Evolutionary conservation across 2,329 filamentous ascomycete species (phyloP), one percentile per base, ranked within the genome.

Genomic region (Pseudogymnoascus sp.): DNA sequence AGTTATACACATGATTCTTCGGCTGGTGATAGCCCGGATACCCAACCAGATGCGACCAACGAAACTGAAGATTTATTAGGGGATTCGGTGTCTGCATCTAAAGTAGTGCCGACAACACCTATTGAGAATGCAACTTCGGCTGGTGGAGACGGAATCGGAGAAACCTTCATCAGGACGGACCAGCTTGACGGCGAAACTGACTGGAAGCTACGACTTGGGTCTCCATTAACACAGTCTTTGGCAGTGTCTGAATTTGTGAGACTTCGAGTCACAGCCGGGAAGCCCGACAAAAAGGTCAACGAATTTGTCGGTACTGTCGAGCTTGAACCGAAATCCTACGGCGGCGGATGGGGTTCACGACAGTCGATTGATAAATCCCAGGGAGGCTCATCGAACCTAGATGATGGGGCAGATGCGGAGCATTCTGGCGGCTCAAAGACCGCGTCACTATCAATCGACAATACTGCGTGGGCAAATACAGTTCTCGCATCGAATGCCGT

Each of bases 381-480:
- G 45, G 69, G 64, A 63, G 69, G 63, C 63, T 64, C 61, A 45
- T 66, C 63, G 45, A 68, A 62, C 52, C 69, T 59, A 64, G 65
- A 73, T 23, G 72, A 74, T 29, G 29, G 45, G 8, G 14, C 49
- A 21, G 29, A 21, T 55, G 49, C 11, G 10, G 49, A 55, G 49
- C 16, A 35, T 21, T 67, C 72, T n/a, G 70, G 70, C 6, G 66
- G 66, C 16, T 67, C 75, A 14, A 83, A 83, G 63, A 90, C 88
- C 4, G 84, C 87, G 2, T 86, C 92, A 1, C 79, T 99, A 38
- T 91, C 85, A 1, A 97, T 99, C 66, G 94, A 99, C 75, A 97
- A 99, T 72, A 97, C 94, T 6, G 94, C 95, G 8, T 99, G 95
- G 94, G 93, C 93, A 16, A 99, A 97, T 72, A 99, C 94, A 0